Base-by-base conservation (phyloP, 176 grass and related monocot genomes). In the Eleusine indica region DNA sequence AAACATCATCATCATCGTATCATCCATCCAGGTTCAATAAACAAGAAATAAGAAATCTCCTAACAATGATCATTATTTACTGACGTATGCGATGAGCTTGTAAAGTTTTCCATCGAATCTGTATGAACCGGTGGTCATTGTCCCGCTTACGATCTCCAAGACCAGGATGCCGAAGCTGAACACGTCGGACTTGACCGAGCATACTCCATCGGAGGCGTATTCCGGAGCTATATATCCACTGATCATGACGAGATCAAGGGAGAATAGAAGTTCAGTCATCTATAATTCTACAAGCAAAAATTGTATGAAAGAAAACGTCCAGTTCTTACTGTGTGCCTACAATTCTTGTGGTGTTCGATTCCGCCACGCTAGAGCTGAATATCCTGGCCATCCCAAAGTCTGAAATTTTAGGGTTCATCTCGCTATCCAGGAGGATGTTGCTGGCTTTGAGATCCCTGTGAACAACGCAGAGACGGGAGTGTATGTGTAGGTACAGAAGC, bases 401-500 rank as follows among this genome's bases (percentile, higher is more conserved):
- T 52, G 90, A 95, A 74, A 95, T 91, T 86, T 88, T 95, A 54
- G 93, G 86, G 74, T 88, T 87, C 86, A 92, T 88, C 13, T 79
- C 46, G 43, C 70, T 52, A 79, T 95, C 93, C 38, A 95, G 63
- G 72, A 95, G 81, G 87, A 95, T 82, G 70, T 93, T 95, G 70
- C 86, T 93, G 17, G 90, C 90, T 90, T 95, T 95, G 73, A 95
- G 77, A 84, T 95, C 93, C 51, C 93, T 66, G 57, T 92, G 90
- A 66, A 95, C 87, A 43, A 93, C 80, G 67, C 84, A 85, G 60
- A 88, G 54, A 14, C 70, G 46, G 25, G 90, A 95, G 74, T 91
- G 81, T 54, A 85, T 80, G 71, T 95, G 93, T 77, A 95, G 88
- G 73, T 95, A 93, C 61, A 90, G 88, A 77, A 95, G 83, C 19